phyloP scores from a whole-genome alignment of 371 early-diverging fungal genomes.

The Syncephalastrum monosporum region DNA sequence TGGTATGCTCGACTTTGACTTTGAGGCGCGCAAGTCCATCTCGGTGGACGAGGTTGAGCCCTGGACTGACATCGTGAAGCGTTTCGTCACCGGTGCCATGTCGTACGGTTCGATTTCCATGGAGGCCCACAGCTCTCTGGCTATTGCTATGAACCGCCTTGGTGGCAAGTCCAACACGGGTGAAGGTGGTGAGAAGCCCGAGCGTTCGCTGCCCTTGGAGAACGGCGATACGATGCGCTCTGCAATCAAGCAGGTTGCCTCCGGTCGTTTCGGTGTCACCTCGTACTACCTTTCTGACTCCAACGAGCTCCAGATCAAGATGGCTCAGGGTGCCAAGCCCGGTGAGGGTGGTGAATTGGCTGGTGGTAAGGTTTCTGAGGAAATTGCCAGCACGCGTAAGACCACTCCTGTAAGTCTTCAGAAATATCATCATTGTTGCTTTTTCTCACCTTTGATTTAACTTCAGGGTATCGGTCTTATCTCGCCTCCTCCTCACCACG shows the following conservation, averaged over 20 bases:
- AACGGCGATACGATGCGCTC: constrained; percentile 86
- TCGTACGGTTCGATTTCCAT: constrained; percentile 97
- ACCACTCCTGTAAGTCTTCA: constrained; percentile 66
- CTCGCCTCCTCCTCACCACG: constrained; percentile 97
- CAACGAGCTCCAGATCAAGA: constrained; percentile 97
- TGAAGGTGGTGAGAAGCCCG: constrained; percentile 96
- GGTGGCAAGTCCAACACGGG: constrained; percentile 98
- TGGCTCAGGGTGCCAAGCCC: constrained; percentile 98
- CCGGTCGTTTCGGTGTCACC: constrained; percentile 97
- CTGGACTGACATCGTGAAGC: constrained; percentile 93
- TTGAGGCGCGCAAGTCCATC: constrained; percentile 62
- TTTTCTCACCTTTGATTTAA: no score
- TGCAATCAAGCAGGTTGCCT: constrained; percentile 97
- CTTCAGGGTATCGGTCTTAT: constrained; percentile 86
- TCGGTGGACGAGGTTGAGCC: constrained; percentile 96
- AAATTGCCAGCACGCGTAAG: constrained; percentile 92
- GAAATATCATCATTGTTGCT: neutral
- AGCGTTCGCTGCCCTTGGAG: constrained; percentile 62
- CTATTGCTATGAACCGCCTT: constrained; percentile 92
- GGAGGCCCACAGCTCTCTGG: constrained; percentile 90
- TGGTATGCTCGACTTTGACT: constrained; percentile 91
- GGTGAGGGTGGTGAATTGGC: constrained; percentile 88
- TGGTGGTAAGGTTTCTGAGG: constrained; percentile 87
- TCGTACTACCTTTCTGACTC: constrained; percentile 90
- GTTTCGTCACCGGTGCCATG: constrained; percentile 98